These are phyloP conservation scores for Lanmaoa pseudosensibilis DNA, from an alignment of 768 basidiomycete genomes.

Conservation along the genomic window DNA sequence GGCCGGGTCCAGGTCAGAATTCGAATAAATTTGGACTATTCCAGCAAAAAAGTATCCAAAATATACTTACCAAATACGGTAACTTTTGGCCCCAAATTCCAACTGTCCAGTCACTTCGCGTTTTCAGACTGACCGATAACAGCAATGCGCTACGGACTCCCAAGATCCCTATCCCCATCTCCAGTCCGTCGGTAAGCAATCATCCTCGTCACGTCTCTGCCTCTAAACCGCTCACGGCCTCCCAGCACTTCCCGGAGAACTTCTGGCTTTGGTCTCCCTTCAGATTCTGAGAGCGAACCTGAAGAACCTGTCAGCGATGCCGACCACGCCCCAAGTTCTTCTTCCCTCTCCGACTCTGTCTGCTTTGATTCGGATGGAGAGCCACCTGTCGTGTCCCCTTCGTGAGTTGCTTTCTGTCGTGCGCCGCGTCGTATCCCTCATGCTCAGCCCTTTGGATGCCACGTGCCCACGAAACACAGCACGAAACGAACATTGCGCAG, in stretches of 20 bases:
- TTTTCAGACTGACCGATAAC: constrained; percentile 5
- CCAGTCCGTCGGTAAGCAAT: constrained; percentile 41
- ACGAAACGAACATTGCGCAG: constrained; percentile 22
- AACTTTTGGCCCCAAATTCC: not conserved
- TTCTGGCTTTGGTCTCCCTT: constrained; percentile 56
- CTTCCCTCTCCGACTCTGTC: constrained; percentile 41
- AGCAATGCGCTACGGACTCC: constrained; percentile 55
- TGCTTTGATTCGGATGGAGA: constrained; percentile 47
- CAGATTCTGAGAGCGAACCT: constrained; percentile 44
- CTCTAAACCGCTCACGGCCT: not conserved
- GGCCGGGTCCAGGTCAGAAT: too few species aligned
- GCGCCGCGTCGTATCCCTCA: not conserved
- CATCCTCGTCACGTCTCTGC: constrained; percentile 9
- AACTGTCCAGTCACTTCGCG: not conserved
- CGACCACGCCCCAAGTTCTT: constrained; percentile 32
- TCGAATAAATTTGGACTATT: too few species aligned
- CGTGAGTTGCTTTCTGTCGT: constrained; percentile 34
- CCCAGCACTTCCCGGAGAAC: constrained; percentile 32
- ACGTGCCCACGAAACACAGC: constrained; percentile 9
- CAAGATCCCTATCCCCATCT: constrained; percentile 51
- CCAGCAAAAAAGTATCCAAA: not conserved
- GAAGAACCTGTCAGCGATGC: constrained; percentile 39
- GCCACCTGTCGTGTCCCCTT: constrained; percentile 29
- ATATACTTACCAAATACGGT: not conserved
- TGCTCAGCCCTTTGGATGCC: not conserved